Base-by-base conservation (phyloP, 306 rosid species). In the Sesbania bispinosa region DNA sequence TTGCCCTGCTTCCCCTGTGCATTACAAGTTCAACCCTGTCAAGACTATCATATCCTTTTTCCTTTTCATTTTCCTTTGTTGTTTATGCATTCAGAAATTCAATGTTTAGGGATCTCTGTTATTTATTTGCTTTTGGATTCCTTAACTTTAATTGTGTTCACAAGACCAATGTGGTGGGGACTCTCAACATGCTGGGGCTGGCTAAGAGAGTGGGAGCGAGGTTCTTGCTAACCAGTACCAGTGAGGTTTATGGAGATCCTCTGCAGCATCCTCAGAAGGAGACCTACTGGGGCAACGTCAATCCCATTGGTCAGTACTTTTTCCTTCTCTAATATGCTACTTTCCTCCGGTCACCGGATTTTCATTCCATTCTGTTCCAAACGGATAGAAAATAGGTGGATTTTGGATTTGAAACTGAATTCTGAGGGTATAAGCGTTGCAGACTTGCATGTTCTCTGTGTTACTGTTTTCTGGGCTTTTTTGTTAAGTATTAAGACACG, bases 201-300 rank as follows among this genome's bases (percentile, higher is more conserved):
- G 97, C 99, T 0, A 94, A 94, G 55, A 79, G 99, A 58, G 88
- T 94, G 2, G 99, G 99, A 0, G 99, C 99, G 0, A 77, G 97
- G 64, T 94, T 94, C 71, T 72, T 94, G 85, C 74, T 94, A 19
- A 94, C 99, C 1, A 94, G 99, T 77, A 94, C 99, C 48, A 90
- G 97, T 50, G 99, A 94, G 84, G 99, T 94, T 23, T 94, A 94
- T 69, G 99, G 99, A 5, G 99, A 94, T 82, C 99, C 99, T 69
- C 86, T 94, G 61, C 93, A 94, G 67, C 99, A 94, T 20, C 99
- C 99, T 55, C 99, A 94, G 86, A 92, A 89, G 64, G 99, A 94
- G 69, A 94, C 97, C 10, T 94, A 94, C 75, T 94, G 99, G 99
- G 99, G 99, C 76, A 94, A 94, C 87, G 99, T 94, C 73, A 94